A percentile compares a stretch with the other conserved stretches of the same genome.
Evolutionary conservation across 176 grass and related monocot species (phyloP).

Genomic region (Cymbopogon citratus): DNA sequence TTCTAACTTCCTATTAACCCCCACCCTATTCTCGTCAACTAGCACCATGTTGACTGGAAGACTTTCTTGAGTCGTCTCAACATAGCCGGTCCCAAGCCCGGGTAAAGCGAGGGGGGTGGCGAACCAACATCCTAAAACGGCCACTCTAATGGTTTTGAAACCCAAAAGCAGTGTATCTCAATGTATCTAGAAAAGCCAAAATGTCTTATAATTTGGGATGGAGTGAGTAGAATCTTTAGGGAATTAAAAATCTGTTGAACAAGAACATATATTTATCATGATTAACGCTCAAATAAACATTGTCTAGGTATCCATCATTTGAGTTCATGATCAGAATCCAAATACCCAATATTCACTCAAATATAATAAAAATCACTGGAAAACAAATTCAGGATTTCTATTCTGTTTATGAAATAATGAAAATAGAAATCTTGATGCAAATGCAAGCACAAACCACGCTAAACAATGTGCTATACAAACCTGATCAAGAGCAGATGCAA

Average conservation of each 20-base stretch:
- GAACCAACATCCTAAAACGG: too few relatives aligned
- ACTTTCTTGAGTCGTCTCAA: too few relatives aligned
- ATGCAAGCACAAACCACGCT: not conserved
- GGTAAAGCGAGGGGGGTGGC: too few relatives aligned
- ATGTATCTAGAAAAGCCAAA: not conserved
- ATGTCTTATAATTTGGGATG: not conserved
- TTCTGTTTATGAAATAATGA: not conserved
- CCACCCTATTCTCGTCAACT: too few relatives aligned
- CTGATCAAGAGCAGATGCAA: conserved; percentile 98
- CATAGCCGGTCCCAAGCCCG: too few relatives aligned
- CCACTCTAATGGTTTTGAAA: too few relatives aligned
- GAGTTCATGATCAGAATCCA: not conserved
- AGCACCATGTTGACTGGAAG: too few relatives aligned
- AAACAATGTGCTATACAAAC: conserved; percentile 43
- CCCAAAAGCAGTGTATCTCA: too few relatives aligned
- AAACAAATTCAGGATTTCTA: not conserved
- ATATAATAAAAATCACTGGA: not conserved
- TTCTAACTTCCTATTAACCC: too few relatives aligned
- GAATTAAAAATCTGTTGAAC: not conserved
- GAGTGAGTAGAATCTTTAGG: not conserved
- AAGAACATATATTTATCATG: not conserved
- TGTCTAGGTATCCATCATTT: not conserved
- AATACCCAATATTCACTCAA: not conserved
- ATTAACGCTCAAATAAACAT: not conserved
- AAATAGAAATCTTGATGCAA: not conserved